These are phyloP conservation scores for Leccinum subrobustum DNA, from an alignment of 1,284 basidiomycete genomes.

Conservation along the genomic window DNA sequence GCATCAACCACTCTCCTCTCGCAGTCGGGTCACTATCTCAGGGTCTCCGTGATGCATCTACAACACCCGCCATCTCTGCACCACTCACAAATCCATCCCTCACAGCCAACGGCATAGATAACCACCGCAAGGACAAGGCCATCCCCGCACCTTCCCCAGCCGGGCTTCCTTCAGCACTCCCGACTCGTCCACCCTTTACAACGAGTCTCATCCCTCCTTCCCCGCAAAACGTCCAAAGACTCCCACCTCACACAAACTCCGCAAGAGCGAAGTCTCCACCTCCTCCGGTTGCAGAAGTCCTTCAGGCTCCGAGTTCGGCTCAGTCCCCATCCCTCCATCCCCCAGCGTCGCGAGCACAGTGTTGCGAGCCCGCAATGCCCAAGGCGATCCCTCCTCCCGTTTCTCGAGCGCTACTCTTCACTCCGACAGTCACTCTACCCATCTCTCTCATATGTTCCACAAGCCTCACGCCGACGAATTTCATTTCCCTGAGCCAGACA, in stretches of 20 bases:
- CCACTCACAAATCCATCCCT: slow-evolving; percentile 78
- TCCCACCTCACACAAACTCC: slow-evolving; percentile 41
- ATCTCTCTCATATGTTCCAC: slow-evolving; percentile 57
- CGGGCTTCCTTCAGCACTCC: slow-evolving; percentile 50
- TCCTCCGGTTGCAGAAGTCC: slow-evolving; percentile 45
- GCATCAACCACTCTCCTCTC: slow-evolving; percentile 50
- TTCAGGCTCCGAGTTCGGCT: slow-evolving; percentile 46
- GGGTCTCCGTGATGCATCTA: slow-evolving; percentile 44
- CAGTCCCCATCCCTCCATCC: slow-evolving; percentile 39
- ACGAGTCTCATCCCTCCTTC: slow-evolving; percentile 42
- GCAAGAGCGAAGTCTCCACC: slow-evolving; percentile 54
- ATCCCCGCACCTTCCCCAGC: slow-evolving; percentile 31
- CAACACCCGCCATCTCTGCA: slow-evolving; percentile 56
- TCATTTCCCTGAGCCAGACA: slow-evolving; percentile 68
- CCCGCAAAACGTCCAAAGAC: slow-evolving; percentile 38
- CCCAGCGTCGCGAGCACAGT: slow-evolving; percentile 35
- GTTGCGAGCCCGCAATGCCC: slow-evolving; percentile 50
- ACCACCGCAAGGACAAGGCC: slow-evolving; percentile 51
- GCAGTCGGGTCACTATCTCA: slow-evolving; percentile 57
- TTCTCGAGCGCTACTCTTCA: slow-evolving; percentile 56
- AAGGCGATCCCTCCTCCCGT: slow-evolving; percentile 60
- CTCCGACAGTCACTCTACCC: slow-evolving; percentile 51
- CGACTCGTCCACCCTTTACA: slow-evolving; percentile 60
- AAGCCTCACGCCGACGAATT: slow-evolving; percentile 61
- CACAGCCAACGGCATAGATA: slow-evolving; percentile 64